Conservation (phyloP, 345 rosid species). For the Kernera saxatilis region DNA sequence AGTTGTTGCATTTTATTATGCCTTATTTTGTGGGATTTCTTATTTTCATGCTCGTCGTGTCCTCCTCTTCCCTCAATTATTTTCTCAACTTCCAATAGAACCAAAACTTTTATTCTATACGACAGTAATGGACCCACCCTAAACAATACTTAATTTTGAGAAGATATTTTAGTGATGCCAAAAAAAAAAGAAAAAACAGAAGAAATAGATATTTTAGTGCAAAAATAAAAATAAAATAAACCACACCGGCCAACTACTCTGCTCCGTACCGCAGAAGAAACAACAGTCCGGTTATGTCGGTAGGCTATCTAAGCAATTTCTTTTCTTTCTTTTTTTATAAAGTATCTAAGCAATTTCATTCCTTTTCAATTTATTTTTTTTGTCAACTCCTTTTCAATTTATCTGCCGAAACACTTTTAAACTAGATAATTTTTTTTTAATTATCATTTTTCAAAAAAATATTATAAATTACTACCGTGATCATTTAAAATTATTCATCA, state of each 20-base stretch:
- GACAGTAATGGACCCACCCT: constrained; percentile 3
- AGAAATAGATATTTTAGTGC: not conserved
- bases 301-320: not conserved
- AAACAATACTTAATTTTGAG: not conserved
- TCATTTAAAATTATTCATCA: not conserved
- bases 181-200: not conserved
- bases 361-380: too few species aligned
- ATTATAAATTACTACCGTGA: not conserved
- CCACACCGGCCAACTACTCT: not conserved
- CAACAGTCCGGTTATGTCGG: constrained; percentile 22
- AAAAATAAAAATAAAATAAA: not conserved
- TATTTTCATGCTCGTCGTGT: not conserved
- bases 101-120: not conserved
- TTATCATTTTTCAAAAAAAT: not conserved
- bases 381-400: not conserved
- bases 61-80: constrained; percentile 11
- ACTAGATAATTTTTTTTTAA: not conserved
- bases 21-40: constrained; percentile 2
- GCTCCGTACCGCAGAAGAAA: constrained; percentile 4
- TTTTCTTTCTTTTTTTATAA: too few species aligned
- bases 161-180: not conserved
- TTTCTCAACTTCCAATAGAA: not conserved
- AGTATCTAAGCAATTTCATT: not conserved
- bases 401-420: not conserved
- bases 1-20: constrained; percentile 5